Evolutionary conservation across 2,329 filamentous ascomycete genomes (phyloP).

Genomic region (Penicillium hesseltinei): DNA sequence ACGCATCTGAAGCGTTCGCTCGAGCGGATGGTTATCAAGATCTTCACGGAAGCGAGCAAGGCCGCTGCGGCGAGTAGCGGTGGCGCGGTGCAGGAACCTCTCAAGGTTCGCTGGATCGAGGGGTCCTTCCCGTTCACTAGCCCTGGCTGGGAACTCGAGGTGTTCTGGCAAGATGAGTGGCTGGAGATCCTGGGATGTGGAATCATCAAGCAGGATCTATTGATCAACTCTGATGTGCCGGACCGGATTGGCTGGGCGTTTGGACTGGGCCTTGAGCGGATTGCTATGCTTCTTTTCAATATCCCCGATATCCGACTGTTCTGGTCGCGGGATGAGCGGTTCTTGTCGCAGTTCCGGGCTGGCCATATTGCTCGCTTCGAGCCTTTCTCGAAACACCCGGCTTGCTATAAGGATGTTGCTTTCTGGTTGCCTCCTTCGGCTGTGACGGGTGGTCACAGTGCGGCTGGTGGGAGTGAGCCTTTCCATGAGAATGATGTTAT

Average conservation of each 20-base stretch:
- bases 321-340: slow-evolving; percentile 83
- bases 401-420: slow-evolving; percentile 85
- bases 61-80: slow-evolving; percentile 56
- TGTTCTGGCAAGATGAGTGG: slow-evolving; percentile 93
- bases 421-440: slow-evolving; percentile 71
- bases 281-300: slow-evolving; percentile 95
- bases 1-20: slow-evolving; percentile 85
- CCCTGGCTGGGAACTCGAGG: slow-evolving; percentile 93
- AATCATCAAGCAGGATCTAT: slow-evolving; percentile 78
- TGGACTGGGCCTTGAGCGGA: slow-evolving; percentile 86
- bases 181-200: slow-evolving; percentile 94
- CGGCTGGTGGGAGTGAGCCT: slow-evolving; percentile 39
- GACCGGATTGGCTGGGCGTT: slow-evolving; percentile 89
- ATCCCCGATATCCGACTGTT: slow-evolving; percentile 96
- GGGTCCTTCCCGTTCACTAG: slow-evolving; percentile 97
- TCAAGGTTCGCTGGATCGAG: slow-evolving; percentile 90
- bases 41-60: slow-evolving; percentile 75
- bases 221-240: slow-evolving; percentile 72
- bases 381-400: slow-evolving; percentile 88
- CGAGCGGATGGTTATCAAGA: slow-evolving; percentile 83
- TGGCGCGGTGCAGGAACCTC: slow-evolving; percentile 63
- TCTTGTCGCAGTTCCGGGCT: slow-evolving; percentile 74
- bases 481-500: slow-evolving; percentile 97
- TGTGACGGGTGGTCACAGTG: slow-evolving; percentile 37
- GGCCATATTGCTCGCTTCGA: slow-evolving; percentile 64